Percentiles rank a stretch among this genome's conserved stretches.
These are phyloP conservation scores for Aleurites moluccanus DNA, from an alignment of 441 rosid species.

Conservation along the genomic window DNA sequence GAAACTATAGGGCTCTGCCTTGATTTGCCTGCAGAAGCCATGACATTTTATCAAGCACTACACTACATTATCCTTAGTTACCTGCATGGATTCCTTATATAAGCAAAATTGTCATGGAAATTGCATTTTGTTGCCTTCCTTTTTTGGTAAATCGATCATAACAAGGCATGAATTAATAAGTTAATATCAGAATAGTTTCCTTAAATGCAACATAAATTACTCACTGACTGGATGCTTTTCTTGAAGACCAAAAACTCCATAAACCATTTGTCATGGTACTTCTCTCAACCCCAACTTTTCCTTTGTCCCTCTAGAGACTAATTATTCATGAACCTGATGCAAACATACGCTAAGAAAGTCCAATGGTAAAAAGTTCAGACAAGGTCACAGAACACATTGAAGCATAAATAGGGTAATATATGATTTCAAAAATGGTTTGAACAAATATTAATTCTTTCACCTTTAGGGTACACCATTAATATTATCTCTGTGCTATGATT, in stretches of 20 bases:
- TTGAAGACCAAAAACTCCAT: not conserved
- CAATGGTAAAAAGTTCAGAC: not conserved
- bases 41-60: constrained; percentile 5
- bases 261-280: not conserved
- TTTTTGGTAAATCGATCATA: not conserved
- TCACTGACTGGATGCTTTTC: not conserved
- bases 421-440: no score
- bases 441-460: not conserved
- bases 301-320: not conserved
- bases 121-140: not conserved
- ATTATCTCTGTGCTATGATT: not conserved
- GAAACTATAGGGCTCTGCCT: not conserved
- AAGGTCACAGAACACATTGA: not conserved
- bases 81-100: not conserved
- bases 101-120: not conserved
- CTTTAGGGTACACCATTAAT: not conserved
- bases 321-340: not conserved
- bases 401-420: not conserved
- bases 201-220: not conserved
- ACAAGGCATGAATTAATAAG: not conserved
- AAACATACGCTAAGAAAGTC: not conserved
- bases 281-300: not conserved
- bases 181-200: not conserved
- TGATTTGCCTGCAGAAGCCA: constrained; percentile 25
- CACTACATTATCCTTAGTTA: not conserved